These are phyloP conservation scores for Chiua virens DNA, from an alignment of 768 basidiomycete species.

Conservation along the genomic window DNA sequence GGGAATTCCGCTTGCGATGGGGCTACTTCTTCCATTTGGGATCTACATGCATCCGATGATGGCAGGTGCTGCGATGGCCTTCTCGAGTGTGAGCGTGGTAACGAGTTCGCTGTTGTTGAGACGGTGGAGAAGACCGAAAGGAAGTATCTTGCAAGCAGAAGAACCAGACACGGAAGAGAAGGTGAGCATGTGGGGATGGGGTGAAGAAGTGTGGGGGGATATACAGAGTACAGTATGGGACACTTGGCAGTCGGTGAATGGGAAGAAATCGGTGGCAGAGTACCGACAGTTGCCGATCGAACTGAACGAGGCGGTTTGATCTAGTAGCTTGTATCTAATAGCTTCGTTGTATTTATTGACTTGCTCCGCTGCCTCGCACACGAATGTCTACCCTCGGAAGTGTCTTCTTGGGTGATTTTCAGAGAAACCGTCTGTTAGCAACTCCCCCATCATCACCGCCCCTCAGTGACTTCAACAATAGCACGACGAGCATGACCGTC, in stretches of 20 bases:
- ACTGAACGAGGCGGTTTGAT: constrained; percentile 40
- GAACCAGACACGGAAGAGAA: constrained; percentile 27
- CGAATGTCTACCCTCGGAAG: constrained; percentile 64
- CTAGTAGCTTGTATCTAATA: not conserved
- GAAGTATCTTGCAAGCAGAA: constrained; percentile 70
- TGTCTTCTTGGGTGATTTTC: constrained; percentile 78
- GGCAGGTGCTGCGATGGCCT: constrained; percentile 98
- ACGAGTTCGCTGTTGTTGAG: constrained; percentile 82
- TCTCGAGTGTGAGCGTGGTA: constrained; percentile 95
- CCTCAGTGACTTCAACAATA: not conserved
- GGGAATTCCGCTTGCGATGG: constrained; percentile 98
- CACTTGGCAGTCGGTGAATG: constrained; percentile 49
- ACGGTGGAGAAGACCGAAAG: constrained; percentile 75
- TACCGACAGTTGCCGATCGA: constrained; percentile 77
- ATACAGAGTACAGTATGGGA: constrained; percentile 43
- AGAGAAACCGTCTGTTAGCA: constrained; percentile 61
- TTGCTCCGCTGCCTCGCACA: not conserved
- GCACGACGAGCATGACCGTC: constrained; percentile 17
- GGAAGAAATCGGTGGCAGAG: constrained; percentile 40
- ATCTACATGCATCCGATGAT: constrained; percentile 97
- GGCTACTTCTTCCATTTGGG: constrained; percentile 88
- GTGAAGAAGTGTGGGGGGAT: constrained; percentile 33
- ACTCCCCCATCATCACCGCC: constrained; percentile 50
- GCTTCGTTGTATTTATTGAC: not conserved
- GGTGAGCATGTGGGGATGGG: constrained; percentile 22